Base-by-base conservation (phyloP, 1,139 yeast genomes). In the Nakaseomyces kungkrabaensis region DNA sequence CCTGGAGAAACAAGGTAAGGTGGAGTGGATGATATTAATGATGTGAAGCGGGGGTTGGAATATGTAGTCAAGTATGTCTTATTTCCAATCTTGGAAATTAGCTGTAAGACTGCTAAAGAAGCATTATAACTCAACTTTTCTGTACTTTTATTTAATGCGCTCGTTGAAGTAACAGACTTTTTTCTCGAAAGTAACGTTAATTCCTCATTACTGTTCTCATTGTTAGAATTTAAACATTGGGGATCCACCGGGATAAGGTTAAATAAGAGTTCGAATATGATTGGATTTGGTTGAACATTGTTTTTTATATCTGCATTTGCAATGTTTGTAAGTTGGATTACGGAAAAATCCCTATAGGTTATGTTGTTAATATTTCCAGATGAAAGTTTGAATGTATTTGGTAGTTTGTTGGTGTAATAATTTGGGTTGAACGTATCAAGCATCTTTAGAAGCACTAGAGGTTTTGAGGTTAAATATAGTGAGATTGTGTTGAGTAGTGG, bases 301-400 rank as follows among this genome's bases (percentile, higher is more conserved):
- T 67, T 68, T 50, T 68, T 66, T 5, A 71, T 66, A 49, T 71
- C 72, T 5, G 63, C 54, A 7, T 61, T 53, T 6, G 76, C 59
- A 27, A 74, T 55, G 36, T 68, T 69, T 48, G 81, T 74, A 5
- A 79, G 61, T 47, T 81, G 85, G 9, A 75, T 69, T 0, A 82
- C 71, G 5, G 80, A 50, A 53, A 81, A 81, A 64, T 85, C 94
- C 54, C 92, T 66, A 46, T 78, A 75, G 0, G 87, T 80, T 8
- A 72, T 58, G 40, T 54, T 54, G 13, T 52, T 53, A n/a, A 61
- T 60, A 38, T 57, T 60, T 11, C 60, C 60, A 31, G 55, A 51
- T 13, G 64, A 56, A 40, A 72, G 54, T 56, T 72, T 74, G 64
- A 72, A 77, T 41, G 67, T 68, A 40, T 68, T 68, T 4, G 88